These are phyloP conservation scores for Yarrowia galli DNA, from an alignment of 1,139 yeast genomes.

Conservation along the genomic window DNA sequence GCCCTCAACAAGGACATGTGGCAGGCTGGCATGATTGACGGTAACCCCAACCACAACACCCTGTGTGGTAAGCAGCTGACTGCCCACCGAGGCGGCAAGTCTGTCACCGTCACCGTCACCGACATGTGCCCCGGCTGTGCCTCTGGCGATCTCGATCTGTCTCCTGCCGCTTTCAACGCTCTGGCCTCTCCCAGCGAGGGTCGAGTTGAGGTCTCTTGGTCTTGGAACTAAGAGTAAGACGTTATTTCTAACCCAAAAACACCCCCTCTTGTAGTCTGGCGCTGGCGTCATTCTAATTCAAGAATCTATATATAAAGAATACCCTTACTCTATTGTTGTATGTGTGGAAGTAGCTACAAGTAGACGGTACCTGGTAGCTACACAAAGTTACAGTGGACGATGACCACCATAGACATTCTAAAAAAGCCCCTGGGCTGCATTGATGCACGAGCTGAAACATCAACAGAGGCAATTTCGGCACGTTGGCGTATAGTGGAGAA, in stretches of 20 bases:
- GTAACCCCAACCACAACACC: conserved; percentile 54
- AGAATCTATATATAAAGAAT: conserved; percentile 19
- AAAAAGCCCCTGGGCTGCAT: conserved; percentile 22
- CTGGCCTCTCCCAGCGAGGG: conserved; percentile 59
- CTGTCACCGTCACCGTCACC: conserved; percentile 60
- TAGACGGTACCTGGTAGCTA: too few relatives aligned
- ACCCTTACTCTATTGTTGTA: conserved; percentile 32
- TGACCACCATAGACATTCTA: conserved; percentile 20
- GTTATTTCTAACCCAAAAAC: not conserved
- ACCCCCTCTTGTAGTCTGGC: conserved; percentile 11
- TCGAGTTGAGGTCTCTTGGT: conserved; percentile 58
- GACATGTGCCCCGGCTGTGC: conserved; percentile 63
- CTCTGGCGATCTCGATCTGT: conserved; percentile 58
- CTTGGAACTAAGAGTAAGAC: conserved; percentile 46
- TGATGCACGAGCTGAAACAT: conserved; percentile 22
- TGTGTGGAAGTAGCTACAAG: too few relatives aligned
- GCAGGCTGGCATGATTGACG: conserved; percentile 43
- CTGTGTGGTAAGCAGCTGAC: conserved; percentile 60
- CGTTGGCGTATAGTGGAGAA: not conserved
- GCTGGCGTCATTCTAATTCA: conserved; percentile 29
- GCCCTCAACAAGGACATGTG: conserved; percentile 53
- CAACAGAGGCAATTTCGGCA: too few relatives aligned
- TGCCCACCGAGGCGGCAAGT: conserved; percentile 55
- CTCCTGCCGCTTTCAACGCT: conserved; percentile 60
- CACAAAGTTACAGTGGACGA: conserved; percentile 3